Percentiles rank a stretch among this genome's conserved stretches.
Conservation (phyloP, 257 asterid species). For the Mentha longifolia region DNA sequence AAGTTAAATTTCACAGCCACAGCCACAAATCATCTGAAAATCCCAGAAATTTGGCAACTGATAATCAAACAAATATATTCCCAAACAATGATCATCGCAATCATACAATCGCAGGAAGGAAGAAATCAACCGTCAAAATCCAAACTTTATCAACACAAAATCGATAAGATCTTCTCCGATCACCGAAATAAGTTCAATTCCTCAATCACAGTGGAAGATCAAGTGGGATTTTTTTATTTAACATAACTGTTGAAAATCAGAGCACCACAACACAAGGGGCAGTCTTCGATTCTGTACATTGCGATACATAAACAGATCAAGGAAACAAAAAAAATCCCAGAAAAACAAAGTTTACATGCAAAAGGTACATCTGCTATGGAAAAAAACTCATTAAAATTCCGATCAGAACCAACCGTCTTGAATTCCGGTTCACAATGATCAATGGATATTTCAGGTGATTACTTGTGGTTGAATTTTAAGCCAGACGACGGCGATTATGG, state of each 20-base stretch:
- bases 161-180: constrained; percentile 44
- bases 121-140: constrained; percentile 47
- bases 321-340: constrained; percentile 25
- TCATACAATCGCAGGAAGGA: constrained; percentile 21
- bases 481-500: constrained; percentile 37
- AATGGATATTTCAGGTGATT: constrained; percentile 33
- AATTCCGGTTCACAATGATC: constrained; percentile 49
- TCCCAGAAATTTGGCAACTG: constrained; percentile 27
- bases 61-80: not conserved
- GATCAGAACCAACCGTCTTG: constrained; percentile 41
- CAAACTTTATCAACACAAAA: constrained; percentile 41
- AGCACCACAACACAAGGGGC: not conserved
- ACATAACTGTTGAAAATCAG: constrained; percentile 31
- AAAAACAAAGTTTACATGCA: constrained; percentile 53
- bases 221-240: constrained; percentile 26
- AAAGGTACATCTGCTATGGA: constrained; percentile 37
- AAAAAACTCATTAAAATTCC: constrained; percentile 40
- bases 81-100: constrained; percentile 40
- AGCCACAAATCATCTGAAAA: constrained; percentile 24
- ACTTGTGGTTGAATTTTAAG: constrained; percentile 27
- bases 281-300: constrained; percentile 48
- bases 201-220: constrained; percentile 42
- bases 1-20: not conserved
- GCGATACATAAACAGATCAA: constrained; percentile 60
- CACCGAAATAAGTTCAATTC: constrained; percentile 48